These are phyloP conservation scores for Rachicladosporium sp. DNA, from an alignment of 2,329 filamentous ascomycete genomes.

Conservation along the genomic window DNA sequence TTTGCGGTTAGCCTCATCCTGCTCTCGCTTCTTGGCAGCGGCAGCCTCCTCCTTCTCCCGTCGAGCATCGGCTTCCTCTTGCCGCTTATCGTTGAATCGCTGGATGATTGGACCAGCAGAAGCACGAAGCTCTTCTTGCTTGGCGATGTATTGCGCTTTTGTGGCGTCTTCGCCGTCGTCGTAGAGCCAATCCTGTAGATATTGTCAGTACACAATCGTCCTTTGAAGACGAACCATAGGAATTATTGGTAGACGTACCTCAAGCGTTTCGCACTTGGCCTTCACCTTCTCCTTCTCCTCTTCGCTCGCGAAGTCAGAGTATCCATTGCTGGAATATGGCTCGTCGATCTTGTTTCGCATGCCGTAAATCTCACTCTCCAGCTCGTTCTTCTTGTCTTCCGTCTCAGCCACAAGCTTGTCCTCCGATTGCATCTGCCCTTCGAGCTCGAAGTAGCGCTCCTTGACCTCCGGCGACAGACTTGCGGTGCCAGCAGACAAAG, in stretches of 20 bases:
- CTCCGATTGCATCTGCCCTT: slow-evolving; percentile 87
- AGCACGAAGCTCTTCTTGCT: slow-evolving; percentile 89
- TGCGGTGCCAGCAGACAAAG: slow-evolving; percentile 70
- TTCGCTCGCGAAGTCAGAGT: slow-evolving; percentile 70
- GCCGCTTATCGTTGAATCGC: slow-evolving; percentile 88
- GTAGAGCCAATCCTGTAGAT: slow-evolving; percentile 82
- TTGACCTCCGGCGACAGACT: slow-evolving; percentile 61
- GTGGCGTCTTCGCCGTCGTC: slow-evolving; percentile 90
- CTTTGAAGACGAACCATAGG: too few relatives aligned
- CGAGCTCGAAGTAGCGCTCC: slow-evolving; percentile 62
- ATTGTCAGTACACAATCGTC: neutral
- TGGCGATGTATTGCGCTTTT: slow-evolving; percentile 86
- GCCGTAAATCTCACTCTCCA: slow-evolving; percentile 95
- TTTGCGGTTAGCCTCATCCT: slow-evolving; percentile 50
- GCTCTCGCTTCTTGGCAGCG: slow-evolving; percentile 48
- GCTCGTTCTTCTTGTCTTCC: slow-evolving; percentile 99
- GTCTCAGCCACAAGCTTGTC: slow-evolving; percentile 98
- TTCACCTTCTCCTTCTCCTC: slow-evolving; percentile 84
- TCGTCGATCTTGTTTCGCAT: slow-evolving; percentile 91
- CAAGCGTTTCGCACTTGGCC: slow-evolving; percentile 67
- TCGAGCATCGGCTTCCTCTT: slow-evolving; percentile 68
- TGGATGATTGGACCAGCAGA: slow-evolving; percentile 85
- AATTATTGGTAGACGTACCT: slow-evolving; percentile 49
- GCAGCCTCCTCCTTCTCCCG: slow-evolving; percentile 54
- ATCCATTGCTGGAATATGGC: slow-evolving; percentile 45